Base-by-base conservation (phyloP, 1,284 basidiomycete genomes). In the Austroboletus olivaceoglutinosus region DNA sequence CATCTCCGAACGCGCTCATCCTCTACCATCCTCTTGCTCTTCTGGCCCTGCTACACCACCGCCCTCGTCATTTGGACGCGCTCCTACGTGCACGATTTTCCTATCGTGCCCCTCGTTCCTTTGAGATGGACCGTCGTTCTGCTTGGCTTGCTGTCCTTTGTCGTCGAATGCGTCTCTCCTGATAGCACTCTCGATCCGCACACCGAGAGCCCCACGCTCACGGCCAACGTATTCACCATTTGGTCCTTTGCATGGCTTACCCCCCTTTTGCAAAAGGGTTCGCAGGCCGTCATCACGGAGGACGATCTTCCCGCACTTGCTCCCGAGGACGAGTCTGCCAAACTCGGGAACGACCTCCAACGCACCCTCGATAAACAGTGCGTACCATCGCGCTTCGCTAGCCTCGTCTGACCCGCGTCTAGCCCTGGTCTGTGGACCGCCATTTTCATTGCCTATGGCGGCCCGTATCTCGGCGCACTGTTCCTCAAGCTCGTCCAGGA, bases 241-340 rank as follows among this genome's bases (percentile, higher is more conserved):
- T 90, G 80, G 83, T 81, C 77, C 1, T 94, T 94, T 63, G 70
- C 72, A 3, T 93, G 91, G 90, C 82, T 94, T 76, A 86, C 86
- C 1, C 78, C 81, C 0, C 76, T 93, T 19, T 83, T 93, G 84
- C 76, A 74, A 56, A 85, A 87, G 63, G 86, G 88, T 22, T 75
- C 76, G 1, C 65, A 71, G 18, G 70, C 75, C 50, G 82, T 76
- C 64, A 84, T 93, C 52, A 86, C 84, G 0, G 89, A 93, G 63
- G 77, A 85, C 33, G 91, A 94, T 62, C 77, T 93, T 37, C 88
- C 86, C 27, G 73, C 80, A 1, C 73, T 93, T 16, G 72, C 82
- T 18, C 73, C 83, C 0, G 64, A 73, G 11, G 93, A 98, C 61
- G 85, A 89, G 56, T 85, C 92, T 2, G 79, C 81, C 41, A 79